phyloP scores from a whole-genome alignment of 148 eudicot species.

The Rhododendron ferrugineum region DNA sequence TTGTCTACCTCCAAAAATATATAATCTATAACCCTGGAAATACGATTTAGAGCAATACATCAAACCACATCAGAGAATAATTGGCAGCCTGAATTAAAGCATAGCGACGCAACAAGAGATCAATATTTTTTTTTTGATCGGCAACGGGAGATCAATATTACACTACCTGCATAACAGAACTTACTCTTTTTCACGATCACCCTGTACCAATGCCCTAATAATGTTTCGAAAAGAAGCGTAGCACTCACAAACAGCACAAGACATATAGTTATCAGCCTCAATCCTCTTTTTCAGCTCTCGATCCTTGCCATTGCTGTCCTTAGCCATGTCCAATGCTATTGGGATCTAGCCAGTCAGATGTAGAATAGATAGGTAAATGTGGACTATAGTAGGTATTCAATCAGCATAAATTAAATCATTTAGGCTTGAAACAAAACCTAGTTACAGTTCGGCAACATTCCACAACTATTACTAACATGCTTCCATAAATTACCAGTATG shows the following conservation, averaged over 20 bases:
- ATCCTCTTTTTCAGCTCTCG: conserved; percentile 78
- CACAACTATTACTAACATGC: neutral
- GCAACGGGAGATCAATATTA: neutral
- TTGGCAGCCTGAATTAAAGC: neutral
- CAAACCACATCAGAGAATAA: neutral
- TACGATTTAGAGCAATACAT: conserved; percentile 10
- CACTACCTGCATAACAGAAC: conserved; percentile 14
- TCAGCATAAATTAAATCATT: neutral
- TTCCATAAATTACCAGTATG: neutral
- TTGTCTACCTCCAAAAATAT: conserved; percentile 69
- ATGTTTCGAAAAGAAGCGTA: conserved; percentile 85
- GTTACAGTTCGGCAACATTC: neutral
- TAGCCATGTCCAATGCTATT: conserved; percentile 96
- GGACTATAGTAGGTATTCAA: neutral
- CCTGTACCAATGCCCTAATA: conserved; percentile 63
- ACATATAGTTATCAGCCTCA: conserved; percentile 64
- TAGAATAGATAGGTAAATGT: neutral
- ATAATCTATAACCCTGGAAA: conserved; percentile 61
- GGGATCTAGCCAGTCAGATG: conserved; percentile 57
- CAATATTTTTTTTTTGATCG: neutral
- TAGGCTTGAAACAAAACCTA: neutral
- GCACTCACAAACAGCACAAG: conserved; percentile 81
- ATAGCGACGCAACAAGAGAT: too few relatives aligned
- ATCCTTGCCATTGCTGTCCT: conserved; percentile 84
- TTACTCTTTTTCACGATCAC: conserved; percentile 62